phyloP scores from a whole-genome alignment of 1,284 basidiomycete genomes.

The Coniophora puteana region DNA sequence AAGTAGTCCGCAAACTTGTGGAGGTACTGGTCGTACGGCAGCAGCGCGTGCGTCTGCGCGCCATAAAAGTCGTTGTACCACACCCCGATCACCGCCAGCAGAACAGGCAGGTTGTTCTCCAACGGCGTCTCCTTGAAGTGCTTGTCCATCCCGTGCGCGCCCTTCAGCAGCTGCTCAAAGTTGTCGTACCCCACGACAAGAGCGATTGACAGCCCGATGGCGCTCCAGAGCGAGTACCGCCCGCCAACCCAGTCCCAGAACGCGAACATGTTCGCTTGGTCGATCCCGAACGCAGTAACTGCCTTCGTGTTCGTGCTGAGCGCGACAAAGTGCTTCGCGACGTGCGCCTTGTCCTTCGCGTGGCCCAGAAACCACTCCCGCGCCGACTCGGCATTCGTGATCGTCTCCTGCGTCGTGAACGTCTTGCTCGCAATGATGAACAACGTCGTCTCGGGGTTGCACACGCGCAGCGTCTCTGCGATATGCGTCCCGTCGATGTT shows the following conservation, averaged over 20 bases:
- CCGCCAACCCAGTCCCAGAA: slow-evolving; percentile 99
- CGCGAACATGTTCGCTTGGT: slow-evolving; percentile 95
- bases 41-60: slow-evolving; percentile 90
- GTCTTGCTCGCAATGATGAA: slow-evolving; percentile 99
- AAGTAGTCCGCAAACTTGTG: slow-evolving; percentile 99
- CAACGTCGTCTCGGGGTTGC: slow-evolving; percentile 91
- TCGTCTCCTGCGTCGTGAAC: slow-evolving; percentile 99
- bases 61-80: slow-evolving; percentile 99
- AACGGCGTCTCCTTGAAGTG: slow-evolving; percentile 90
- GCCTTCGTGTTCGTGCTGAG: slow-evolving; percentile 95
- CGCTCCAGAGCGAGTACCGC: slow-evolving; percentile 97
- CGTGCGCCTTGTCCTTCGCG: slow-evolving; percentile 86
- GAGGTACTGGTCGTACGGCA: slow-evolving; percentile 98
- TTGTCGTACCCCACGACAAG: slow-evolving; percentile 92
- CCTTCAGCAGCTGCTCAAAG: slow-evolving; percentile 87
- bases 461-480: slow-evolving; percentile 80
- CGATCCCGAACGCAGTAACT: slow-evolving; percentile 94
- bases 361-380: slow-evolving; percentile 90
- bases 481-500: slow-evolving; percentile 99
- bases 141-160: slow-evolving; percentile 97
- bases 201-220: slow-evolving; percentile 94
- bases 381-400: slow-evolving; percentile 95
- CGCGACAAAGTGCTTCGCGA: slow-evolving; percentile 99
- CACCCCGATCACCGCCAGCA: slow-evolving; percentile 89
- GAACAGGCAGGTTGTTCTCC: slow-evolving; percentile 90